Conservation (phyloP, 2,329 filamentous ascomycete genomes). For the Diplodia intermedia region DNA sequence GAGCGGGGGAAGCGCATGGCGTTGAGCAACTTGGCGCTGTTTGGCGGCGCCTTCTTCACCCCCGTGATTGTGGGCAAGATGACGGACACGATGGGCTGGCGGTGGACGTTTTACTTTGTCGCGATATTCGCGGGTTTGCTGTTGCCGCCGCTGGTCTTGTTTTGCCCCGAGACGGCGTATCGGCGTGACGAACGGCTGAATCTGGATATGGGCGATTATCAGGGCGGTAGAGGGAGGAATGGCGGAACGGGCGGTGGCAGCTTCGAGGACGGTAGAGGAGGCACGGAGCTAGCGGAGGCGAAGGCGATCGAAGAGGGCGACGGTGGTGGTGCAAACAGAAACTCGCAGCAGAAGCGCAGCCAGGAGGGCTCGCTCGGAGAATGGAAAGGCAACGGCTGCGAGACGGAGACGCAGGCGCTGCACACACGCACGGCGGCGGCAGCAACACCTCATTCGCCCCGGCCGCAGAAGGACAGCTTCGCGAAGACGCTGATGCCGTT, state of each 20-base stretch:
- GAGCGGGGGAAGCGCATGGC: constrained; percentile 88
- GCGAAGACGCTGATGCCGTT: constrained; percentile 70
- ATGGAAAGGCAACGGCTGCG: background rate
- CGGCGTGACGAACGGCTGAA: constrained; percentile 71
- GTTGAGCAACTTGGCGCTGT: constrained; percentile 72
- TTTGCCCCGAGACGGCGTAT: constrained; percentile 86
- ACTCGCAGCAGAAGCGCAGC: constrained; percentile 15
- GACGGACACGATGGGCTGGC: constrained; percentile 76
- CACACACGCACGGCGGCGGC: background rate
- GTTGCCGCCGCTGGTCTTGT: constrained; percentile 74
- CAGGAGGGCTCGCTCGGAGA: constrained; percentile 5
- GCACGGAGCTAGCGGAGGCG: constrained; percentile 10
- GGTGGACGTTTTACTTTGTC: constrained; percentile 88
- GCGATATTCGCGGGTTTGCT: constrained; percentile 79
- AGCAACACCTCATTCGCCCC: background rate
- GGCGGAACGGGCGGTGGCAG: background rate
- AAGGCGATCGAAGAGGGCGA: constrained; percentile 6
- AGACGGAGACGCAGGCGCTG: constrained; percentile 1
- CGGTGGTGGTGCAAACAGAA: background rate
- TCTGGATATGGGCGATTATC: constrained; percentile 64
- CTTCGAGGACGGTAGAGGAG: constrained; percentile 7
- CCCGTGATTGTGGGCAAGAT: constrained; percentile 92
- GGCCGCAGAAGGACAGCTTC: constrained; percentile 62
- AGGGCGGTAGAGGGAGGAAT: background rate
- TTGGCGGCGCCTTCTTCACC: constrained; percentile 76